Evolutionary conservation across 768 basidiomycete species (phyloP), one percentile per base, ranked within the genome.

Genomic region (Agrocybe chaxingu): DNA sequence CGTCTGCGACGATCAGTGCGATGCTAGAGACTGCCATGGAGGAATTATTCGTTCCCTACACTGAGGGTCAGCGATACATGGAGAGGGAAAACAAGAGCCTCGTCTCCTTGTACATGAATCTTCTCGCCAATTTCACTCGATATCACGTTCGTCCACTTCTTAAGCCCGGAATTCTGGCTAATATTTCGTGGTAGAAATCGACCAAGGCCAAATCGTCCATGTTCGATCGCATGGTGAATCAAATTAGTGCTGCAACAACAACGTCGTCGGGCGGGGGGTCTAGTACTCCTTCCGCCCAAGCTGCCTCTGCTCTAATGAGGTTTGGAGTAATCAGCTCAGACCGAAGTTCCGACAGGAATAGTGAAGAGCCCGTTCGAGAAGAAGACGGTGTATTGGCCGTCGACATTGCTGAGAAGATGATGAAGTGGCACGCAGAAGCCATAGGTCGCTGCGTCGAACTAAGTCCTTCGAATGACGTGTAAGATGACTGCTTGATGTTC

Each of bases 11-110:
- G n/a, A 79, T 89, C 59, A 77, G 85, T 60, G 73, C 81, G 1
- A 92, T 98, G 90, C 76, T 99, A n/a, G 97, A 98, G 66, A 85
- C 82, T 7, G 90, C 93, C 7, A 86, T 97, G 82, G 97, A 98
- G 55, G 97, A 98, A 62, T 79, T 98, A 13, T 98, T 98, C 56
- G 83, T 94, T 16, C 90, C 92, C 3, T 98, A 95, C 62, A 88
- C 86, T 1, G 96, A 99, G 68, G 93, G 91, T 3, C 84, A 84
- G 51, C 74, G 93, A 49, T 98, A 98, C 63, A 78, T 98, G 3
- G 97, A 98, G 61, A 83, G 85, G 37, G 97, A 99, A 73, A 89
- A 82, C 55, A 88, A 84, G 63, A 92, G 84, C 60, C 64, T 98
- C 41, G 81, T 82, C 1, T 81, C 87, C 37, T 74, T 98, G 9